Conservation (phyloP, 2,329 filamentous ascomycete species). For the Elsinoe australis region DNA sequence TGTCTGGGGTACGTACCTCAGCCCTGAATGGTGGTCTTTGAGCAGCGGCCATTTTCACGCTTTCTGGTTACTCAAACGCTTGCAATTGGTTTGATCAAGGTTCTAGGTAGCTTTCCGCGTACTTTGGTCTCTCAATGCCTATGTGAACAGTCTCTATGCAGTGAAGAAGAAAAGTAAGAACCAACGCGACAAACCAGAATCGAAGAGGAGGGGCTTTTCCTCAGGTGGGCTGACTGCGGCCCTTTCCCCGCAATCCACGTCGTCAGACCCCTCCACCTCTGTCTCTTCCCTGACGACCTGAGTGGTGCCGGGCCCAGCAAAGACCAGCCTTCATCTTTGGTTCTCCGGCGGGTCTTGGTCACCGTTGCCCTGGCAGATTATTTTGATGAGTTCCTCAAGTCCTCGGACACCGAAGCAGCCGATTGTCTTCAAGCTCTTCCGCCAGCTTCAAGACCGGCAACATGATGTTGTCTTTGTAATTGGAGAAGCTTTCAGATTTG, state of each 20-base stretch:
- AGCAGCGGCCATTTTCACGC: conserved; percentile 4
- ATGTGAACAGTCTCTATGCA: not conserved
- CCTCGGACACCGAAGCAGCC: conserved; percentile 2
- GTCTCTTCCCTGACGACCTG: conserved; percentile 7
- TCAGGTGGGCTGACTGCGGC: not conserved
- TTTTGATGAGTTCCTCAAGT: not conserved
- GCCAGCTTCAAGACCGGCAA: not conserved
- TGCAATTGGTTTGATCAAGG: not conserved
- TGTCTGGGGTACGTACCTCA: conserved; percentile 40
- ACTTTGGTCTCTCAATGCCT: not conserved
- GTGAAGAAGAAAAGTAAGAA: not conserved
- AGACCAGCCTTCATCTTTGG: not conserved
- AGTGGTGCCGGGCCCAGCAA: conserved; percentile 6
- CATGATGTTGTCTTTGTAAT: not conserved
- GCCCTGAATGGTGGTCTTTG: conserved; percentile 55
- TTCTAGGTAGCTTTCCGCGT: not conserved
- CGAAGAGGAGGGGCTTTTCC: conserved; percentile 9
- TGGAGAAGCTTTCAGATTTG: conserved; percentile 11
- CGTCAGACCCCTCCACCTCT: conserved; percentile 1
- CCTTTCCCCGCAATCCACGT: conserved; percentile 15
- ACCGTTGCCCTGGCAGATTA: conserved; percentile 4
- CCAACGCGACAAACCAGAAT: not conserved
- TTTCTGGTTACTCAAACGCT: not conserved
- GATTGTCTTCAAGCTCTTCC: not conserved
- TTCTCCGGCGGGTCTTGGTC: conserved; percentile 3